A percentile compares a stretch with the other conserved stretches of the same genome.
These are phyloP conservation scores for Avicennia marina DNA, from an alignment of 257 asterid genomes.

Conservation along the genomic window DNA sequence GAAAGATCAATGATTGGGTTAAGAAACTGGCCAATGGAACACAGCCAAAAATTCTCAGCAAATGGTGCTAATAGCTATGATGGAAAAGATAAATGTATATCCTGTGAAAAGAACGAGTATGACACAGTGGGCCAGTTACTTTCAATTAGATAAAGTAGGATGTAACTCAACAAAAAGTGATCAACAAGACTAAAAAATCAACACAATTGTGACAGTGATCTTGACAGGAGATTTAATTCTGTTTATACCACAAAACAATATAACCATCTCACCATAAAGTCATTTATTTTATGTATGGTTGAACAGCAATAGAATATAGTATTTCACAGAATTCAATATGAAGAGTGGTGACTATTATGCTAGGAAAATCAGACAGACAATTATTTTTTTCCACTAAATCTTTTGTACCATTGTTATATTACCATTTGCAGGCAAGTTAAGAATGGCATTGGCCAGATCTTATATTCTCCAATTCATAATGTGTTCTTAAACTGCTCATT, in stretches of 20 bases:
- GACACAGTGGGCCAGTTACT: neutral
- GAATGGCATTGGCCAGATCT: neutral
- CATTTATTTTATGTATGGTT: no score
- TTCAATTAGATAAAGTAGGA: neutral
- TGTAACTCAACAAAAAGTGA: neutral
- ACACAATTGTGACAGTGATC: no score
- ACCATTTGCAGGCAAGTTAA: neutral
- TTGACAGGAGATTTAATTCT: no score
- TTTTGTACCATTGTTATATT: neutral
- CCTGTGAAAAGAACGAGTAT: neutral
- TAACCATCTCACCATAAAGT: no score
- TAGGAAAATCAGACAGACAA: no score
- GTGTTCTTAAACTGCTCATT: neutral
- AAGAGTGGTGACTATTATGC: no score
- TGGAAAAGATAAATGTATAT: neutral
- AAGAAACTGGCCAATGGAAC: slow-evolving; percentile 4
- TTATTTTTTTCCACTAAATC: neutral
- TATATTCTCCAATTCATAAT: neutral
- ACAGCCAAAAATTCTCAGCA: neutral
- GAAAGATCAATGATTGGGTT: slow-evolving; percentile 18
- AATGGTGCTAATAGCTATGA: neutral
- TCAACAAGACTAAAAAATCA: no score
- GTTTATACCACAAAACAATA: no score
- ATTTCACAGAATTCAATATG: no score
- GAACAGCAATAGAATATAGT: no score